Evolutionary conservation across 768 basidiomycete genomes (phyloP), one percentile per base, ranked within the genome.

Genomic region (Terana coerulea): DNA sequence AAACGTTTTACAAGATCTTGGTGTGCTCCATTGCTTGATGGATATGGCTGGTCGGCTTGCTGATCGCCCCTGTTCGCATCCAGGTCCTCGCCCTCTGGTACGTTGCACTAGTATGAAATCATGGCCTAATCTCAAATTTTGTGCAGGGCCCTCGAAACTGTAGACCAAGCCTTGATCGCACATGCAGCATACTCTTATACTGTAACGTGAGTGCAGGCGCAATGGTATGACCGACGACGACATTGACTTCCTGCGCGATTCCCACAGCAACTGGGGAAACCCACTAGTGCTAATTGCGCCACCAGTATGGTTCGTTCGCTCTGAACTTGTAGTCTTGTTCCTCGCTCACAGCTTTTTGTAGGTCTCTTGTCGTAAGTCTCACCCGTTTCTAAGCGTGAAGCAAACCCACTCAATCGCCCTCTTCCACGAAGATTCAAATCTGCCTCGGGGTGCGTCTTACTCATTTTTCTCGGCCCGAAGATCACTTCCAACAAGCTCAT

Each of bases 111-210:
- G 15, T 36, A 29, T 35, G 40, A 49, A 24, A n/a, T n/a, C n/a
- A n/a, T n/a, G n/a, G n/a, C n/a, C n/a, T n/a, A n/a, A n/a, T n/a
- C n/a, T n/a, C n/a, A n/a, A n/a, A n/a, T n/a, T n/a, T n/a, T 33
- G 39, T 33, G 12, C 49, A 83, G 81, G 72, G 14, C 69, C 1
- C 56, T 82, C 36, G 79, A 79, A 58, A 59, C 71, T 0, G 43
- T 71, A 0, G 77, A 84, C 58, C 76, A 82, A 60, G 64, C 64
- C 4, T 72, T 84, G 58, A 72, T 82, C 49, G 76, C 69, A 1
- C 74, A 83, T 60, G 64, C 68, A 8, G 64, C 80, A 25, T 84
- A 85, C 58, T 77, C 66, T 51, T 85, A 83, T 59, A 61, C 73
- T 0, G 64, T 84, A 58, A 72, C 71, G 83, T 82, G 62, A 50